These are phyloP conservation scores for Hypoxylon sp. DNA, from an alignment of 2,329 filamentous ascomycete species.

Conservation along the genomic window DNA sequence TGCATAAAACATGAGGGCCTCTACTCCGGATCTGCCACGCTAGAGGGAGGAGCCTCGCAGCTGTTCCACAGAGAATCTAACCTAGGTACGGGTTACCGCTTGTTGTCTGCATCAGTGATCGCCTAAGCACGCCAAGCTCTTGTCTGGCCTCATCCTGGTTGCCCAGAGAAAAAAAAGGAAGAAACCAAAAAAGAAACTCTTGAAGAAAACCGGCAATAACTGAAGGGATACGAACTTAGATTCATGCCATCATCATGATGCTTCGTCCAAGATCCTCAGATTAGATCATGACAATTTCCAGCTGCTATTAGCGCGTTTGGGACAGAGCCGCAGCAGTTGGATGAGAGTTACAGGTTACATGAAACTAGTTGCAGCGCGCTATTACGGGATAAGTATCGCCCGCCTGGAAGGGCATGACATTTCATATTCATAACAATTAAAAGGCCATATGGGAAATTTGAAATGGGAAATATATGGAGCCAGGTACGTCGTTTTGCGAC, in stretches of 20 bases:
- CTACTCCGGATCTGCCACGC: slow-evolving; percentile 36
- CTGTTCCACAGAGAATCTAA: slow-evolving; percentile 27
- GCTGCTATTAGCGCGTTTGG: slow-evolving; percentile 32
- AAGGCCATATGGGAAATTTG: slow-evolving; percentile 23
- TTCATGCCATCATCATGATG: slow-evolving; percentile 36
- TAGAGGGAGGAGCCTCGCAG: slow-evolving; percentile 33
- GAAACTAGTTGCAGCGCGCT: slow-evolving; percentile 3
- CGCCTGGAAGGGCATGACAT: slow-evolving; percentile 16
- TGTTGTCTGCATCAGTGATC: slow-evolving; percentile 35
- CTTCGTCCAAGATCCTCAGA: slow-evolving; percentile 17
- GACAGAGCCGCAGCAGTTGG: slow-evolving; percentile 40
- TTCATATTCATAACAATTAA: slow-evolving; percentile 27
- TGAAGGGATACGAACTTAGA: slow-evolving; percentile 1
- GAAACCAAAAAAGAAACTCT: slow-evolving; percentile 13
- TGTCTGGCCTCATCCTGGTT: slow-evolving; percentile 4
- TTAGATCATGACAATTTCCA: slow-evolving; percentile 40
- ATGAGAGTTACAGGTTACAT: slow-evolving; percentile 5
- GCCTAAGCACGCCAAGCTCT: slow-evolving; percentile 24
- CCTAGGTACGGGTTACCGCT: slow-evolving; percentile 36
- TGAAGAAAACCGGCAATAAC: slow-evolving; percentile 4
- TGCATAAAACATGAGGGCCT: slow-evolving; percentile 22
- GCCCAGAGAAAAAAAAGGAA: slow-evolving; percentile 7
- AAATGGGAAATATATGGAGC: slow-evolving; percentile 27
- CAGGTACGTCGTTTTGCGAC: slow-evolving; percentile 21
- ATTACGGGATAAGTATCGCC: slow-evolving; percentile 34